A percentile compares a stretch with the other conserved stretches of the same genome.
Conservation (phyloP, 352 stramenopile genomes). For the Halophytophthora polymorphica region DNA sequence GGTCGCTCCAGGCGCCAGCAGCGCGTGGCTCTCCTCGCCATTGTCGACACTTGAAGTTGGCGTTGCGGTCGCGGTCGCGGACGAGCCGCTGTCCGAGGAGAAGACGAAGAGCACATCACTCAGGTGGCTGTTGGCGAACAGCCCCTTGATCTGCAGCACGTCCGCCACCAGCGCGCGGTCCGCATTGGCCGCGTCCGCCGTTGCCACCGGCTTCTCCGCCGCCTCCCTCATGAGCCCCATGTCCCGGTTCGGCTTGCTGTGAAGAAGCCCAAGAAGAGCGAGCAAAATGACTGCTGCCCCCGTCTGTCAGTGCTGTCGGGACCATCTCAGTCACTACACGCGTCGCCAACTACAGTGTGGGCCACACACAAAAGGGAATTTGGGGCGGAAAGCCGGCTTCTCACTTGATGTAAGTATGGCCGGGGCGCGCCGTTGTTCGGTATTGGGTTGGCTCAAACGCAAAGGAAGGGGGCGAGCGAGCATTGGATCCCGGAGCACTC, state of each 20-base stretch:
- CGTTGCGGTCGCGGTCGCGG: background rate
- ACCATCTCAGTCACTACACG: no score
- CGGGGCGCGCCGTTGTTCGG: no score
- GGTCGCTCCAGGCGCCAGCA: background rate
- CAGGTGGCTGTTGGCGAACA: slow-evolving; percentile 71
- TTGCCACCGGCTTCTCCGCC: slow-evolving; percentile 2
- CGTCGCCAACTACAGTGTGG: no score
- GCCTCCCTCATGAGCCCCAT: no score
- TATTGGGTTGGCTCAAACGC: background rate
- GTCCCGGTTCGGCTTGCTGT: no score
- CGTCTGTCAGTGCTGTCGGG: no score
- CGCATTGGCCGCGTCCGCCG: slow-evolving; percentile 3
- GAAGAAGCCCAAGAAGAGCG: no score
- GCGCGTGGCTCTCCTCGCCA: slow-evolving; percentile 4
- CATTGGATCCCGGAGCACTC: slow-evolving; percentile 1
- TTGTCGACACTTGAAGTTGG: slow-evolving; percentile 1
- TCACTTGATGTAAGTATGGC: no score
- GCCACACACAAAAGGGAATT: no score
- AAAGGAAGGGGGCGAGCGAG: background rate
- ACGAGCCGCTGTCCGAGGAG: slow-evolving; percentile 26
- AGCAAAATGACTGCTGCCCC: no score
- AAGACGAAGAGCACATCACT: slow-evolving; percentile 84
- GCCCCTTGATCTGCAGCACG: slow-evolving; percentile 44
- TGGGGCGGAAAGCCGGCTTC: no score
- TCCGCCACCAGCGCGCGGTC: slow-evolving; percentile 39